These are phyloP conservation scores for Heliamphora pulchella DNA, from an alignment of 179 eudicot species.

Conservation along the genomic window DNA sequence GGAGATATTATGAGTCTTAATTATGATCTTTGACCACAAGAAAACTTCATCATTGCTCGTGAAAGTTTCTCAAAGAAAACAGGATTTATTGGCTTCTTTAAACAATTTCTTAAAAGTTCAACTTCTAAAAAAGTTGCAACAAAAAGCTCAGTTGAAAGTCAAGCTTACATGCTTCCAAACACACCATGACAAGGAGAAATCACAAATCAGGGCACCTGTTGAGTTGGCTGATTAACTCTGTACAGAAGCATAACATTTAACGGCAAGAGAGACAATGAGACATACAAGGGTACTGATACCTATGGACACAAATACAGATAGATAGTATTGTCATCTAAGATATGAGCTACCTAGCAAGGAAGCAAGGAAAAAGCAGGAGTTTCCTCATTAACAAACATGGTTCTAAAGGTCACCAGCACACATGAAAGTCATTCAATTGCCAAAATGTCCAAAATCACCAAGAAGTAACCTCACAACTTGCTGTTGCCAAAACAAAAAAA, in stretches of 20 bases:
- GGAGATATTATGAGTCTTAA: background rate
- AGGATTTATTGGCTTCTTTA: background rate
- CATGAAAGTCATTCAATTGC: background rate
- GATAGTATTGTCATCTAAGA: background rate
- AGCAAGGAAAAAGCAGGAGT: constrained; percentile 4
- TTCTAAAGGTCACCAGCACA: background rate
- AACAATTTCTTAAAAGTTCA: background rate
- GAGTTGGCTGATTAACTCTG: background rate
- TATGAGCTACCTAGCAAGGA: background rate
- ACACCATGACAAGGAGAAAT: background rate
- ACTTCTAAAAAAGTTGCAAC: background rate
- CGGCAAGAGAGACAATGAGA: too few species aligned
- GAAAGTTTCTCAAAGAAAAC: background rate
- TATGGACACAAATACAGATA: background rate
- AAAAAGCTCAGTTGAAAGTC: background rate
- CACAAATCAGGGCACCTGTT: background rate
- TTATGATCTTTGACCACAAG: background rate
- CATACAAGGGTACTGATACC: background rate
- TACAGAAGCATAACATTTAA: background rate
- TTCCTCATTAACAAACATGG: background rate
- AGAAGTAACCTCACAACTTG: background rate
- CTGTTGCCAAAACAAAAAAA: background rate
- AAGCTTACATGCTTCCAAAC: background rate
- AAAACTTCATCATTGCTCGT: background rate
- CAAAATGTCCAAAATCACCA: background rate